These are phyloP conservation scores for Plasmodium malariae DNA, from an alignment of 169 alveolate genomes.

Conservation along the genomic window DNA sequence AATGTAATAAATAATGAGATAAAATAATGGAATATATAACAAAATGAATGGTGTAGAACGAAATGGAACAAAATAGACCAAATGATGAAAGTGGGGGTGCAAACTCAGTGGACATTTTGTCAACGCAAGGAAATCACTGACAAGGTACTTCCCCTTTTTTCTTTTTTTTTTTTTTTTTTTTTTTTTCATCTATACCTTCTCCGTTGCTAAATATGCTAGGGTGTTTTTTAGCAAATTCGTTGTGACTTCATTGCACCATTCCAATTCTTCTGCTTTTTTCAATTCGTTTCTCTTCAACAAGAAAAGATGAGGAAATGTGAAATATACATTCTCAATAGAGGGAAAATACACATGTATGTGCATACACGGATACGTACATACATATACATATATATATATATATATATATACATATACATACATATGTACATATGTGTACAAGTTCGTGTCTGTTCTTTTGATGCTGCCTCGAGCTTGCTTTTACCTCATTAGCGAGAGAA, in stretches of 20 bases:
- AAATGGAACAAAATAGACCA: no score
- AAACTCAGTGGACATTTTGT: no score
- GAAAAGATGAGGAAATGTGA: not conserved
- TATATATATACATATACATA: not conserved
- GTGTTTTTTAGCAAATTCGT: conserved; percentile 29
- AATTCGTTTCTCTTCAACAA: not conserved
- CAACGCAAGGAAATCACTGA: no score
- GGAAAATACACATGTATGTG: not conserved
- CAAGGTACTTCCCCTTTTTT: no score
- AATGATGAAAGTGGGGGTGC: no score
- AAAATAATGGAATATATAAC: no score
- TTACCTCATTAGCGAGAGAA: conserved; percentile 10
- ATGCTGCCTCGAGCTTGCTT: no score
- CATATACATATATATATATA: no score
- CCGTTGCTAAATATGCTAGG: conserved; percentile 25
- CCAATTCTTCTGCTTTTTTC: not conserved
- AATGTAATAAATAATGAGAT: no score
- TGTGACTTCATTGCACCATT: conserved; percentile 9
- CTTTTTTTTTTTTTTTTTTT: no score
- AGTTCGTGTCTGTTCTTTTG: not conserved
- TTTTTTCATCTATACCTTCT: conserved; percentile 23
- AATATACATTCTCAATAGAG: not conserved
- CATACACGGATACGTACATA: not conserved
- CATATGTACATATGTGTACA: not conserved
- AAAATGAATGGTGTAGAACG: no score